Base-by-base conservation (phyloP, 2,329 filamentous ascomycete genomes). In the Shiraia sp. region DNA sequence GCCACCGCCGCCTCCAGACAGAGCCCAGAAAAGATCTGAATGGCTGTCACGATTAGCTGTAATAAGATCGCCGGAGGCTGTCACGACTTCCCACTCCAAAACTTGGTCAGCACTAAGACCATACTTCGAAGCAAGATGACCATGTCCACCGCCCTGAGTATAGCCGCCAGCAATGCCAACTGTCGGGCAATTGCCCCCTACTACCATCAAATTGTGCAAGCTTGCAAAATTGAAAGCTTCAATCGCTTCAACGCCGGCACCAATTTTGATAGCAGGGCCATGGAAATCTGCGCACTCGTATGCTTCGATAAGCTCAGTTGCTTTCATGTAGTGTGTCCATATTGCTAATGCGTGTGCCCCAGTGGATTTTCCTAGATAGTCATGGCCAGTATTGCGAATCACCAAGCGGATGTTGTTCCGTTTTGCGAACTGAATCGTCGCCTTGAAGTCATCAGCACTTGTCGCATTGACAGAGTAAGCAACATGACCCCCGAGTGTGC, bases 131-230 rank as follows among this genome's bases (percentile, higher is more conserved):
- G n/a, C 70, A 23, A 81, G 53, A 7, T 75, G 74, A 12, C 71
- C 73, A 58, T 81, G 76, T 0, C 79, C 79, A 14, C 75, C 78
- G 2, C 74, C 77, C 6, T 53, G 51, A 7, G 57, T 47, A 49
- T 52, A 70, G 8, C 65, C 47, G 13, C 51, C 51, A 2, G 44
- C 71, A 59, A 75, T 62, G 10, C 77, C 78, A 10, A 81, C 75
- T 2, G 70, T 74, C 31, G 47, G 29, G 58, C 38, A 47, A n/a
- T 34, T 36, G 12, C 42, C 51, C 6, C 10, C 17, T 2, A 55
- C 45, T n/a, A 46, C 3, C 7, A 26, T 19, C 12, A 22, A 24
- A 1, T 31, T 34, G 13, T 15, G 19, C 3, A 16, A 4, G 6
- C 22, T 13, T 3, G 23, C 34, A 23, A 22, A n/a, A 4, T 9